phyloP scores from a whole-genome alignment of 768 basidiomycete species.

The Tricholomella constricta region DNA sequence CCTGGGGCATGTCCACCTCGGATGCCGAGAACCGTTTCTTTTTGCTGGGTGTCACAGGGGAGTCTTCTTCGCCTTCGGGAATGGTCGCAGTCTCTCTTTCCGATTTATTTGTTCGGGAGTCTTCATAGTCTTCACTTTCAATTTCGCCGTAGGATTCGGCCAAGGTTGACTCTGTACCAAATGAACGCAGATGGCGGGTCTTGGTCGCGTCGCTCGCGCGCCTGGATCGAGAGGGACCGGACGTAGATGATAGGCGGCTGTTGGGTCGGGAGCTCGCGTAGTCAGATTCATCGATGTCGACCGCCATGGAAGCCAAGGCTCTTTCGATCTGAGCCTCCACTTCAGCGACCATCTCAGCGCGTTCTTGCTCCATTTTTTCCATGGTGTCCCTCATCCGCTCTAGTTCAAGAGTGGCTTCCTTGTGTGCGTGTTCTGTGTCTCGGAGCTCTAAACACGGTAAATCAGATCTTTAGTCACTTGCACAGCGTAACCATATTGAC shows the following conservation, averaged over 20 bases:
- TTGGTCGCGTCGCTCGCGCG: conserved; percentile 61
- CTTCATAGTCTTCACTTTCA: conserved; percentile 37
- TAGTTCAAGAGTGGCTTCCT: conserved; percentile 78
- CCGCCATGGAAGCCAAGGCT: conserved; percentile 82
- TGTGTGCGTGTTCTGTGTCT: conserved; percentile 82
- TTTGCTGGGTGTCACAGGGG: conserved; percentile 42
- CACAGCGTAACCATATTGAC: conserved; percentile 29
- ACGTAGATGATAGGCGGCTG: conserved; percentile 65
- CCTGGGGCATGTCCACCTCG: conserved; percentile 62
- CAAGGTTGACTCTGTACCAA: conserved; percentile 80
- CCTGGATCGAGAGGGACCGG: conserved; percentile 54
- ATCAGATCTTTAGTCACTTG: conserved; percentile 7
- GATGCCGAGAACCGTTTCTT: conserved; percentile 83
- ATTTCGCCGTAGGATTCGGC: conserved; percentile 63
- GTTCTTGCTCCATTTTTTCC: conserved; percentile 87
- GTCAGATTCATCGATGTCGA: conserved; percentile 78
- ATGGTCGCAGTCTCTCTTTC: conserved; percentile 56
- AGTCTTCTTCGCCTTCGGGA: conserved; percentile 54
- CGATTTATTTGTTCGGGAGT: conserved; percentile 32
- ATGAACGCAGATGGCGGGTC: conserved; percentile 60
- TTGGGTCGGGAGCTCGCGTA: conserved; percentile 68
- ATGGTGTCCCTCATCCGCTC: conserved; percentile 82
- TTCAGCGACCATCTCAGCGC: conserved; percentile 89
- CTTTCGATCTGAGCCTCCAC: conserved; percentile 91
- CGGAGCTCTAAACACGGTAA: conserved; percentile 56